Base-by-base conservation (phyloP, 192 early-diverging fungal genomes). In the Geranomyces variabilis region DNA sequence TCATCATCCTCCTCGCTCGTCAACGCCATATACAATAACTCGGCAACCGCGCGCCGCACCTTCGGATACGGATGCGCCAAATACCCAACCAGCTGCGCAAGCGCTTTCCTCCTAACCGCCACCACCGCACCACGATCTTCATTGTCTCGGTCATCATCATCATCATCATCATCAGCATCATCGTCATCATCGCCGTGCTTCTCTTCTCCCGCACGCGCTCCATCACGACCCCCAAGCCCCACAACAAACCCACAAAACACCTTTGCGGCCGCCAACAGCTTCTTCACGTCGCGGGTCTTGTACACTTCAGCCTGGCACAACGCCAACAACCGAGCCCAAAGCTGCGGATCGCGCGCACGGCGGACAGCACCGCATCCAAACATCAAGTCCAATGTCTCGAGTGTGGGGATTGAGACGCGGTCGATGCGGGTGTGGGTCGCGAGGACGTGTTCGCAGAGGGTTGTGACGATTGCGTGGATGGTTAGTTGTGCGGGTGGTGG, bases 61-160 rank as follows among this genome's bases (percentile, higher is more conserved):
- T 81, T 88, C 21, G 93, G 93, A 74, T 83, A 95, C 36, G 91
- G 84, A 79, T 95, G 93, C 6, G 81, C 79, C 7, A 95, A 67
- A 67, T 90, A 88, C 9, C 74, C 48, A 12, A 95, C 67, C 62
- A 93, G 63, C 68, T 88, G 84, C 17, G 80, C 75, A 45, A 94
- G 55, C 14, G 88, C 84, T 0, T 73, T 81, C 45, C 70, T 82
- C 66, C 77, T 80, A 29, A 84, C 31, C 8, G 13, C 15, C 9
- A 21, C 46, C 17, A 56, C 63, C 12, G 24, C 59, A 17, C 3
- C n/a, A n/a, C n/a, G n/a, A n/a, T n/a, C n/a, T n/a, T n/a, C n/a
- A n/a, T n/a, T n/a, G n/a, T 47, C 19, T 47, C 46, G 46, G 46
- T 10, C 46, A 47, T 47, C 12, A 47, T 10, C 46, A 19, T 10